Conservation (phyloP, 495 filamentous ascomycete species). For the Talaromyces adpressus region DNA sequence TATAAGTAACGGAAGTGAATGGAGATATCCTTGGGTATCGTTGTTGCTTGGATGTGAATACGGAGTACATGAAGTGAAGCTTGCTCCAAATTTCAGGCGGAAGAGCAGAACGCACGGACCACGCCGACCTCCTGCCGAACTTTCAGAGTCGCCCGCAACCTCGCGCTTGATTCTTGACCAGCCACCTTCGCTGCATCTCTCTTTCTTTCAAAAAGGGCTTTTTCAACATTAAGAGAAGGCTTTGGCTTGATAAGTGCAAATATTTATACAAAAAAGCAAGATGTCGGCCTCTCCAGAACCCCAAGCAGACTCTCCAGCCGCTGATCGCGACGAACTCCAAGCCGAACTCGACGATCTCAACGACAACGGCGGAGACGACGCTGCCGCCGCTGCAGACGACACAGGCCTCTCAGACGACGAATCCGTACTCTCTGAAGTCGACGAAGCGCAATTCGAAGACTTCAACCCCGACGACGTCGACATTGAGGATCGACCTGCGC, state of each 20-base stretch:
- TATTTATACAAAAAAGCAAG: not conserved
- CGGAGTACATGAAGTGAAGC: not conserved
- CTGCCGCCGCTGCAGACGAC: not conserved
- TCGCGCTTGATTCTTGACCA: not conserved
- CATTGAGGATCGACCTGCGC: slow-evolving; percentile 65
- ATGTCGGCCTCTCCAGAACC: slow-evolving; percentile 39
- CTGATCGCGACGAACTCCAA: slow-evolving; percentile 9
- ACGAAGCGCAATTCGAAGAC: slow-evolving; percentile 88
- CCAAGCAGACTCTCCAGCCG: slow-evolving; percentile 18
- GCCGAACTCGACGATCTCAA: slow-evolving; percentile 6
- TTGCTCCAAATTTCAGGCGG: not conserved
- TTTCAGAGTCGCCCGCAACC: not conserved
- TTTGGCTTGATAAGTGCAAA: not conserved
- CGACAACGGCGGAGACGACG: slow-evolving; percentile 18
- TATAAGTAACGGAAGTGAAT: not conserved
- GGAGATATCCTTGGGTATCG: not conserved
- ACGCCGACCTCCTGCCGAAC: slow-evolving; percentile 4
- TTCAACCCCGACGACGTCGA: slow-evolving; percentile 75
- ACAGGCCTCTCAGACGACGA: slow-evolving; percentile 62
- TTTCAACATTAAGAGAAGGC: not conserved
- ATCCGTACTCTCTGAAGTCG: slow-evolving; percentile 87
- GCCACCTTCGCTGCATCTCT: not conserved
- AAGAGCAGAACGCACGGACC: slow-evolving; percentile 4
- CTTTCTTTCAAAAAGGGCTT: not conserved
- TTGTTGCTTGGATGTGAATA: not conserved